Conservation (phyloP, 2,329 filamentous ascomycete genomes). For the Penicillium hesseltinei region DNA sequence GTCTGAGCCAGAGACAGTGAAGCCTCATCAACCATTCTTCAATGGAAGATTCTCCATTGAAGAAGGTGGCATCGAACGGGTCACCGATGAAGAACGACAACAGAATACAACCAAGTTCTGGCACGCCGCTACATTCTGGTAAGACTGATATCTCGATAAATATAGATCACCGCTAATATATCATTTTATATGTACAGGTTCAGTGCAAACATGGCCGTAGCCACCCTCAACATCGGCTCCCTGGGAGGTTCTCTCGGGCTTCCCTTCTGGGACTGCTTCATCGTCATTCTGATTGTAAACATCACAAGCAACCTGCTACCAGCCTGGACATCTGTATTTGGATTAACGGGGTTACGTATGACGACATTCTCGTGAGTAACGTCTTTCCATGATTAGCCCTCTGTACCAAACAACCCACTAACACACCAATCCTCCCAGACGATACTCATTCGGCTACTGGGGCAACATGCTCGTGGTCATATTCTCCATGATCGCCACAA, state of each 20-base stretch:
- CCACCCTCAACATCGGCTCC: constrained; percentile 35
- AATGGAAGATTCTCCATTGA: constrained; percentile 21
- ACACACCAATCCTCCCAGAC: too few relatives aligned
- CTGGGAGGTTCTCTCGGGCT: constrained; percentile 34
- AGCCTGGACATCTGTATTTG: constrained; percentile 33
- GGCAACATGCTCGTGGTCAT: too few relatives aligned
- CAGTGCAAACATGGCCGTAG: constrained; percentile 41
- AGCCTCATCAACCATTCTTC: constrained; percentile 12
- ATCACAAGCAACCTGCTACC: constrained; percentile 31
- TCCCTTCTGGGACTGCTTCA: constrained; percentile 40
- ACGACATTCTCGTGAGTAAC: constrained; percentile 33
- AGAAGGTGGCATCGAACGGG: constrained; percentile 24
- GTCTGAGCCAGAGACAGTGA: background rate
- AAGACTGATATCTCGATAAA: background rate
- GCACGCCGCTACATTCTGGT: constrained; percentile 24
- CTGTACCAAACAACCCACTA: background rate
- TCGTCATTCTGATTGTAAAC: constrained; percentile 37
- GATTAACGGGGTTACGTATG: constrained; percentile 38
- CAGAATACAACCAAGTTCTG: constrained; percentile 26
- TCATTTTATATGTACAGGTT: constrained; percentile 21
- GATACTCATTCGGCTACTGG: too few relatives aligned
- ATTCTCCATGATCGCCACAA: too few relatives aligned
- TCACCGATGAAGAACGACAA: constrained; percentile 23
- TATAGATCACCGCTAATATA: background rate
- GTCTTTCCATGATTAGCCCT: background rate